These are phyloP conservation scores for Coelastrella sp. DNA, from an alignment of 139 green algal species.

Conservation along the genomic window DNA sequence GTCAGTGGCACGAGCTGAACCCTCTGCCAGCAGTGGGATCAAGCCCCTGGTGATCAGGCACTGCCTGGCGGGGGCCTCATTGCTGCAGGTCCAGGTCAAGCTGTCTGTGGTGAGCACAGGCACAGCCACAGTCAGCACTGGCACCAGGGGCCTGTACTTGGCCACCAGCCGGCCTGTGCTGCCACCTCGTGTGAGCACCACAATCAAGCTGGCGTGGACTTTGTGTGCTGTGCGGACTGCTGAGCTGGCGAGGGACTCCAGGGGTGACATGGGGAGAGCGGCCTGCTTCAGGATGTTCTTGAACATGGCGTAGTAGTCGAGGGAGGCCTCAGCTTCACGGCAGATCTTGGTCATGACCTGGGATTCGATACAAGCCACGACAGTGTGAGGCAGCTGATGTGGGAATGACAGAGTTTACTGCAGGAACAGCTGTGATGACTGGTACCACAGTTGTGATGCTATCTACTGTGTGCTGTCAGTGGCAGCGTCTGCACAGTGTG, in stretches of 20 bases:
- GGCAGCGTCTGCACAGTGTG: too few relatives aligned
- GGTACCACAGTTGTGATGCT: too few relatives aligned
- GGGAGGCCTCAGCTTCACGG: constrained; percentile 90
- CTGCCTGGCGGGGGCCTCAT: constrained; percentile 81
- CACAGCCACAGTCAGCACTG: constrained; percentile 94
- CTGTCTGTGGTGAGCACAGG: constrained; percentile 84
- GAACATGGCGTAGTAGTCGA: constrained; percentile 97
- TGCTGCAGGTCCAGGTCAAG: constrained; percentile 93
- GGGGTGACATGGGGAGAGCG: constrained; percentile 91
- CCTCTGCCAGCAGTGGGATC: constrained; percentile 93
- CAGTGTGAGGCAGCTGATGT: background rate
- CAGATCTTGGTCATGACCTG: constrained; percentile 95
- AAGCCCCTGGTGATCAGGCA: constrained; percentile 91
- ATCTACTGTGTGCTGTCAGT: too few relatives aligned
- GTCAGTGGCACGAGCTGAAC: constrained; percentile 88
- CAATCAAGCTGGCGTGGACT: constrained; percentile 92
- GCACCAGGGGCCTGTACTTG: constrained; percentile 93
- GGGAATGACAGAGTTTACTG: too few relatives aligned
- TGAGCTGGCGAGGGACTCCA: constrained; percentile 96
- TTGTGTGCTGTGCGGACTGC: constrained; percentile 97
- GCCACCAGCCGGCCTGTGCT: constrained; percentile 93
- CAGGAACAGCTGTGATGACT: background rate
- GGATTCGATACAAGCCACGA: background rate
- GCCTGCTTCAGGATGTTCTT: constrained; percentile 80
- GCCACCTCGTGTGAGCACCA: constrained; percentile 91